Evolutionary conservation across 2,329 filamentous ascomycete species (phyloP).

Genomic region (Talaromyces sp.): DNA sequence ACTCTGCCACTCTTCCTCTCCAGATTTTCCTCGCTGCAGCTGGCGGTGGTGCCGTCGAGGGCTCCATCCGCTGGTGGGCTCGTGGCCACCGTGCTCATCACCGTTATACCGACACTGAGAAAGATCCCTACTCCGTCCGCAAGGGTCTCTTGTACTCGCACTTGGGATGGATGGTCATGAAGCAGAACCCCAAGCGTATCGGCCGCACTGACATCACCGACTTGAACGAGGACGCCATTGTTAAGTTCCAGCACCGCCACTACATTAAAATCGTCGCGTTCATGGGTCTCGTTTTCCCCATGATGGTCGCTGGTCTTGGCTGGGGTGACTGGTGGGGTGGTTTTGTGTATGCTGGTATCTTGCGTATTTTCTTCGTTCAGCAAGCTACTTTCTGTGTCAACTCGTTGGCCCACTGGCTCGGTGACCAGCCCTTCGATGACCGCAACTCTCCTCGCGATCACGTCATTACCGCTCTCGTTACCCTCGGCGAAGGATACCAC

Average conservation of each 20-base stretch:
- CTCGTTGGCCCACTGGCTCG: constrained; percentile 85
- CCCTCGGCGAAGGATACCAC: constrained; percentile 85
- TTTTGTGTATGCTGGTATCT: constrained; percentile 79
- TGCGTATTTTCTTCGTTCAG: constrained; percentile 85
- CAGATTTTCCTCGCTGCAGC: constrained; percentile 79
- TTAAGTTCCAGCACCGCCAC: constrained; percentile 84
- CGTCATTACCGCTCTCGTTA: constrained; percentile 78
- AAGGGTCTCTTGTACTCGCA: constrained; percentile 83
- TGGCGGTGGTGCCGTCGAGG: constrained; percentile 78
- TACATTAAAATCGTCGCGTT: constrained; percentile 75
- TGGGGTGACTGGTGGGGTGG: constrained; percentile 82
- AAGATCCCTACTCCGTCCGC: constrained; percentile 86
- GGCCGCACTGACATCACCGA: constrained; percentile 86
- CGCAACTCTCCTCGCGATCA: constrained; percentile 88
- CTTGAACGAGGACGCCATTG: constrained; percentile 78
- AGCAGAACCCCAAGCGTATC: constrained; percentile 86
- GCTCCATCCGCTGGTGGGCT: constrained; percentile 86
- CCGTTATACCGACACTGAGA: constrained; percentile 87
- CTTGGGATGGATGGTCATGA: constrained; percentile 89
- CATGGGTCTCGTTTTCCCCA: constrained; percentile 76
- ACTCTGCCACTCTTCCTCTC: constrained; percentile 71
- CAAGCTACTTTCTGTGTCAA: constrained; percentile 94
- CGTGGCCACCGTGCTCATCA: constrained; percentile 84
- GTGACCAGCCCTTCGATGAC: constrained; percentile 89
- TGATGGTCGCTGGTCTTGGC: constrained; percentile 68